Conservation (phyloP, 257 asterid species). For the Fraxinus anomala region DNA sequence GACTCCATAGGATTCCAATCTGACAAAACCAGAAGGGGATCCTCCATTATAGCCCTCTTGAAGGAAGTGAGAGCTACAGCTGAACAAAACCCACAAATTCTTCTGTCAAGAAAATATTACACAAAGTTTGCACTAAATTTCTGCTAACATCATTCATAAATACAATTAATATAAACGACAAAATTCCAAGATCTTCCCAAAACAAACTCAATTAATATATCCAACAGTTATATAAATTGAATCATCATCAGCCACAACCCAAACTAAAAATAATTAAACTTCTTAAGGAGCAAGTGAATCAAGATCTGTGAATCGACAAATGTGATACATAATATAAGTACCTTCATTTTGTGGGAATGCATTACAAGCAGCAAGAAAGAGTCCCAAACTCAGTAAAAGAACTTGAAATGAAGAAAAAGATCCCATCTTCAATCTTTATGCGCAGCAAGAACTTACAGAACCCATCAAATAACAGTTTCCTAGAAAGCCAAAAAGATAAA, state of each 20-base stretch:
- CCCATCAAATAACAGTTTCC: constrained; percentile 35
- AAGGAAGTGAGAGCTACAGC: constrained; percentile 75
- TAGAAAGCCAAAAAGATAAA: background rate
- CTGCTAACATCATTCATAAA: constrained; percentile 4
- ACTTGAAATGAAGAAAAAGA: constrained; percentile 37
- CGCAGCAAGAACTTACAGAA: constrained; percentile 30
- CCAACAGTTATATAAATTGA: constrained; percentile 28
- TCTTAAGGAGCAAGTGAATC: constrained; percentile 21
- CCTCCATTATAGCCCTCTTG: constrained; percentile 87
- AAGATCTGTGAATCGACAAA: constrained; percentile 48
- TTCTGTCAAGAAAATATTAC: constrained; percentile 15
- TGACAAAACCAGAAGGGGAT: constrained; percentile 74
- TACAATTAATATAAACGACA: constrained; percentile 12
- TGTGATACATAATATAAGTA: constrained; percentile 20
- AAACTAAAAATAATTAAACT: background rate
- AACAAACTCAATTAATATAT: background rate
- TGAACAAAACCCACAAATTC: constrained; percentile 36
- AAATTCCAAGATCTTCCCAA: constrained; percentile 24
- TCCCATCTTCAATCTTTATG: constrained; percentile 45
- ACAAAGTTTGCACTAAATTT: background rate
- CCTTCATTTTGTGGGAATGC: constrained; percentile 77
- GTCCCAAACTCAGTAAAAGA: constrained; percentile 47
- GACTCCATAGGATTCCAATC: constrained; percentile 80
- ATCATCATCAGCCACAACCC: constrained; percentile 11
- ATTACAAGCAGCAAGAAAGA: constrained; percentile 37